phyloP scores from a whole-genome alignment of 2,329 filamentous ascomycete genomes.

The Dactylonectria macrodidyma region DNA sequence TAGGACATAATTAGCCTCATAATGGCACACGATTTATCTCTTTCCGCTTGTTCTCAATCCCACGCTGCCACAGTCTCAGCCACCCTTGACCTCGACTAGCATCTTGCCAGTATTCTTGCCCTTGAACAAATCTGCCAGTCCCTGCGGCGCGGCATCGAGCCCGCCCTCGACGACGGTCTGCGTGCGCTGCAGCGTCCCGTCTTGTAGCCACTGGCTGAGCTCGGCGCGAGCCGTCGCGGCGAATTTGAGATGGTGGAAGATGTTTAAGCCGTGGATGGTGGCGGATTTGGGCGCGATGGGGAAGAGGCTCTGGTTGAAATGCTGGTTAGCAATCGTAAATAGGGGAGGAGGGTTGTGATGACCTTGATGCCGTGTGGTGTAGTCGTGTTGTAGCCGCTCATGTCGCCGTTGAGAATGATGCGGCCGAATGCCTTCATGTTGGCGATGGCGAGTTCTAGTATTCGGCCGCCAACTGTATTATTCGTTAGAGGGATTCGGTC shows the following conservation, averaged over 20 bases:
- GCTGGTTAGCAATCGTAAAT: conserved; percentile 67
- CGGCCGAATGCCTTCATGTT: conserved; percentile 74
- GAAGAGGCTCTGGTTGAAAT: conserved; percentile 58
- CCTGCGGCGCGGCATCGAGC: conserved; percentile 73
- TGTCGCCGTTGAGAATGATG: conserved; percentile 80
- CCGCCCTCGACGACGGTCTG: conserved; percentile 81
- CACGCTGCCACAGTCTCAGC: not conserved
- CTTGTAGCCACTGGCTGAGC: conserved; percentile 76
- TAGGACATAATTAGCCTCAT: conserved; percentile 20
- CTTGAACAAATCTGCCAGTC: conserved; percentile 75
- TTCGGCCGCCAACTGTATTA: conserved; percentile 73
- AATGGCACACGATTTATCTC: conserved; percentile 21
- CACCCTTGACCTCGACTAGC: conserved; percentile 48
- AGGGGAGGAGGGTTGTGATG: conserved; percentile 54
- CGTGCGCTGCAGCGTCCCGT: conserved; percentile 81
- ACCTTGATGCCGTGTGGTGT: conserved; percentile 62
- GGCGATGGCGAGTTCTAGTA: conserved; percentile 75
- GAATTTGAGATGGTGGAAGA: conserved; percentile 76
- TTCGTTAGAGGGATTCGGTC: conserved; percentile 21
- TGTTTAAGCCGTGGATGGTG: conserved; percentile 80
- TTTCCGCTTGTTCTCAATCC: not conserved
- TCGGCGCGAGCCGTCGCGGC: conserved; percentile 72
- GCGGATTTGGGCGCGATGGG: conserved; percentile 7
- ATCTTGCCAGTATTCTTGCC: conserved; percentile 78
- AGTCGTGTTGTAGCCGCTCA: conserved; percentile 77